Conservation (phyloP, 2,329 filamentous ascomycete genomes). For the Chrysosporium keratinophilum region DNA sequence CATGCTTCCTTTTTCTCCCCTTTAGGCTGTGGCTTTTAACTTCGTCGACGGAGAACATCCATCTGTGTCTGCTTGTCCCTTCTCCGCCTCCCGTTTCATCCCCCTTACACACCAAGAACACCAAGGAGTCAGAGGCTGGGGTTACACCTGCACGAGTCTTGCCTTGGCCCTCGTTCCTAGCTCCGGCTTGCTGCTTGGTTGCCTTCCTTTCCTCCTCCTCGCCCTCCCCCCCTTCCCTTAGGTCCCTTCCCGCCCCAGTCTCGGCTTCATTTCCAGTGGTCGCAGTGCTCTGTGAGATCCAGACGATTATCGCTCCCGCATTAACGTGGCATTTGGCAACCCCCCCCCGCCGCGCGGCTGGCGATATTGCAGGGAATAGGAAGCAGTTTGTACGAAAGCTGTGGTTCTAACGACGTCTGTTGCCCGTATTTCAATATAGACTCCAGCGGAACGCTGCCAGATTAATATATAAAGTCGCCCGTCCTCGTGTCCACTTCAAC, state of each 20-base stretch:
- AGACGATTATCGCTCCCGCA: neutral
- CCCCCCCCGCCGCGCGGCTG: neutral
- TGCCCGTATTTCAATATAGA: neutral
- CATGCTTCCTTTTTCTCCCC: neutral
- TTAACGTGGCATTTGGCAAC: neutral
- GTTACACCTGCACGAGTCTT: conserved; percentile 1
- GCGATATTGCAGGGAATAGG: neutral
- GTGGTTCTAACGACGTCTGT: neutral
- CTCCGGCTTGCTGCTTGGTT: neutral
- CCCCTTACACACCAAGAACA: neutral
- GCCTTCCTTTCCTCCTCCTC: neutral
- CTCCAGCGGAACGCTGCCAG: conserved; percentile 6
- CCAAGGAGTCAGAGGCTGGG: conserved; percentile 1
- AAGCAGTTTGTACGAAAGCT: neutral
- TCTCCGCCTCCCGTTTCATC: too few species aligned
- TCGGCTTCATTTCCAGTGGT: neutral
- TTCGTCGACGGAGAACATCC: neutral
- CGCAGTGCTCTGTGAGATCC: neutral
- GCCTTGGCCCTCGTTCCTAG: neutral
- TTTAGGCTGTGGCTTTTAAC: neutral
- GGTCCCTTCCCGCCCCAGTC: neutral
- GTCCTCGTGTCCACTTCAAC: neutral
- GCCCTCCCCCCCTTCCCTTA: neutral
- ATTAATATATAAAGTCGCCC: neutral
- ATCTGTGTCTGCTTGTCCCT: neutral